A percentile compares a stretch with the other conserved stretches of the same genome.
Evolutionary conservation across 768 basidiomycete genomes (phyloP).

Genomic region (Boletus tomentosulus): DNA sequence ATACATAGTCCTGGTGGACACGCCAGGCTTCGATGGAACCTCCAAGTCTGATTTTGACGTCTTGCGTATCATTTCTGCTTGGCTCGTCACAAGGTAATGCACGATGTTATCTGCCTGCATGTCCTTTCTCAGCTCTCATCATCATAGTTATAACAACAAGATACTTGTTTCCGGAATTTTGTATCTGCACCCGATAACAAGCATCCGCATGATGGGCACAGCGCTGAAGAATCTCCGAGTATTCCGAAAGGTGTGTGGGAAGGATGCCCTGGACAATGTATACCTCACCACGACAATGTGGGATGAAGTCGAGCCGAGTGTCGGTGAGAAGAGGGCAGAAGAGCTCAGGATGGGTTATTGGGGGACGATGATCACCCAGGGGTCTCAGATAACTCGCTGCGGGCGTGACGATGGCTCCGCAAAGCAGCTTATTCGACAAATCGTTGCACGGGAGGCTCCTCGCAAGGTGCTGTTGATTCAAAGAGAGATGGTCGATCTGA

Average conservation of each 20-base stretch:
- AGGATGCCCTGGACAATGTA: slow-evolving; percentile 19
- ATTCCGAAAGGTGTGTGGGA: background rate
- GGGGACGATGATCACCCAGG: slow-evolving; percentile 1
- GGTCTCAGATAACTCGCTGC: background rate
- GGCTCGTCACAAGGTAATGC: background rate
- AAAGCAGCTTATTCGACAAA: background rate
- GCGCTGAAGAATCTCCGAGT: background rate
- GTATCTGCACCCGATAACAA: background rate
- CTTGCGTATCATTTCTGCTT: background rate
- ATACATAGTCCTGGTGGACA: background rate
- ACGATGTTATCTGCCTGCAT: too few relatives aligned
- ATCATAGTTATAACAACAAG: background rate
- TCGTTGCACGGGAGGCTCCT: background rate
- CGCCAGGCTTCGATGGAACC: background rate
- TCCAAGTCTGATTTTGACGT: background rate
- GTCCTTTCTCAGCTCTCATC: background rate
- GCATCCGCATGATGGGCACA: background rate
- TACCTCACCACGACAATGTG: slow-evolving; percentile 39
- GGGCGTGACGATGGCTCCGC: background rate
- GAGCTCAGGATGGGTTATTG: slow-evolving; percentile 10
- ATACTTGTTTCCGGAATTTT: background rate
- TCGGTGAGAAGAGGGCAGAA: slow-evolving; percentile 16
- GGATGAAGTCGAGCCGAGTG: slow-evolving; percentile 24
- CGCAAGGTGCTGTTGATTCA: background rate
- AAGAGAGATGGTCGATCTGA: background rate